phyloP scores from a whole-genome alignment of 805 yeast species.

The Suhomyces pyralidae region DNA sequence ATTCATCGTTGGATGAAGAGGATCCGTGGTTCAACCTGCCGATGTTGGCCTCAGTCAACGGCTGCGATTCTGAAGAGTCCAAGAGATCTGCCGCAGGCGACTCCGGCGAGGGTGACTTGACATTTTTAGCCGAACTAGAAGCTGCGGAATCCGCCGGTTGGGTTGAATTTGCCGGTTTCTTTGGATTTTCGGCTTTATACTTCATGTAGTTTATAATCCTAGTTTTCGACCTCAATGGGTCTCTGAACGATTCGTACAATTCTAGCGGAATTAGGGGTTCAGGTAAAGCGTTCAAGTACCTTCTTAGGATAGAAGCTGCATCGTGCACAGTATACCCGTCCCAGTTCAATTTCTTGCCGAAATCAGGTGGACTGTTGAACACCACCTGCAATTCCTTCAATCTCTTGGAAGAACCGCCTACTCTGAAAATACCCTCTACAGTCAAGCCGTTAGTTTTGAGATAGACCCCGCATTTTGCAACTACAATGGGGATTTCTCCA shows the following conservation, averaged over 20 bases:
- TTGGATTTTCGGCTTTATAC: slow-evolving; percentile 49
- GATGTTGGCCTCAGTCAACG: slow-evolving; percentile 32
- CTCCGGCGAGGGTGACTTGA: slow-evolving; percentile 7
- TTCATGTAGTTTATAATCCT: slow-evolving; percentile 64
- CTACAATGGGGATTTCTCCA: slow-evolving; percentile 87
- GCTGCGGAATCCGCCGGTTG: background rate
- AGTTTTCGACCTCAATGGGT: slow-evolving; percentile 63
- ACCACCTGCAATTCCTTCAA: slow-evolving; percentile 79
- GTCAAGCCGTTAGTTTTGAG: slow-evolving; percentile 73
- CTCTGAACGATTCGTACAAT: slow-evolving; percentile 73
- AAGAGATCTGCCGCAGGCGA: slow-evolving; percentile 9
- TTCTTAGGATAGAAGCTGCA: slow-evolving; percentile 85
- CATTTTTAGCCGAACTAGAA: background rate
- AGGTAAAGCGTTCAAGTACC: slow-evolving; percentile 82
- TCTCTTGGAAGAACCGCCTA: slow-evolving; percentile 87
- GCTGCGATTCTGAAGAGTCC: slow-evolving; percentile 17
- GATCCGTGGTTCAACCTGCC: slow-evolving; percentile 19
- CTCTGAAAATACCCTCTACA: slow-evolving; percentile 88
- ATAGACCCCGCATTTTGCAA: slow-evolving; percentile 92
- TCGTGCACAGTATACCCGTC: slow-evolving; percentile 94
- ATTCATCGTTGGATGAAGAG: background rate
- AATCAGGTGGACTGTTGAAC: slow-evolving; percentile 85
- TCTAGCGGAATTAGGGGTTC: slow-evolving; percentile 87
- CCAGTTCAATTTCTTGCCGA: slow-evolving; percentile 87
- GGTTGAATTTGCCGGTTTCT: slow-evolving; percentile 2